Conservation (phyloP, 768 basidiomycete genomes). For the Podaxis carcinomalis region DNA sequence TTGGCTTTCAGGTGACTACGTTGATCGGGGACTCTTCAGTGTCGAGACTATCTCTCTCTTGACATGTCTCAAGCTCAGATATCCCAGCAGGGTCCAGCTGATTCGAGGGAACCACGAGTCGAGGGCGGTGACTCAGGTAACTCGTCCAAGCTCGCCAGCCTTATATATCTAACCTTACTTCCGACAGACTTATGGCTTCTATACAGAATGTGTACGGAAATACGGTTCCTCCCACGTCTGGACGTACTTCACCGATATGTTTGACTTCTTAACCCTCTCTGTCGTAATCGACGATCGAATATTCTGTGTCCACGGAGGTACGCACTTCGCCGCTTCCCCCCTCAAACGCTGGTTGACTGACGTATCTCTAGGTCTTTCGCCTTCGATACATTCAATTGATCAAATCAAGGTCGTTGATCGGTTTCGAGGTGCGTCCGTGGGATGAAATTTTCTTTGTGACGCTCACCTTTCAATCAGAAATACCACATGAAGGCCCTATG, state of each 20-base stretch:
- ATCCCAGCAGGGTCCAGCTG: slow-evolving; percentile 93
- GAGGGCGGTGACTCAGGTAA: slow-evolving; percentile 93
- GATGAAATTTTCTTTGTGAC: slow-evolving; percentile 15
- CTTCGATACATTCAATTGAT: slow-evolving; percentile 98
- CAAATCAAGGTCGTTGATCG: slow-evolving; percentile 99
- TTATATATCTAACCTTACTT: slow-evolving; percentile 24
- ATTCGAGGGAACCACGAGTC: slow-evolving; percentile 99
- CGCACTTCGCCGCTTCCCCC: slow-evolving; percentile 16
- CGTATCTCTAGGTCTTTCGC: slow-evolving; percentile 70
- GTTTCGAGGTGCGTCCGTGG: slow-evolving; percentile 69
- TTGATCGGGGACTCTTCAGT: slow-evolving; percentile 95
- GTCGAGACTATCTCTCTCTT: slow-evolving; percentile 98
- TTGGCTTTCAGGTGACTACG: slow-evolving; percentile 80
- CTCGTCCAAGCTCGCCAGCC: slow-evolving; percentile 28
- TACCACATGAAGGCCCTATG: slow-evolving; percentile 99
- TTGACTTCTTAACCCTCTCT: slow-evolving; percentile 95
- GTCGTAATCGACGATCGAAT: slow-evolving; percentile 99
- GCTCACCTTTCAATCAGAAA: slow-evolving; percentile 55
- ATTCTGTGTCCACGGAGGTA: slow-evolving; percentile 98
- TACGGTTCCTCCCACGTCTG: slow-evolving; percentile 95
- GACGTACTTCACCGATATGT: slow-evolving; percentile 99
- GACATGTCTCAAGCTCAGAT: slow-evolving; percentile 94
- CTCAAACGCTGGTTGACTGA: slow-evolving; percentile 14
- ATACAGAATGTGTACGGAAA: slow-evolving; percentile 96
- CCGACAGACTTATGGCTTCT: slow-evolving; percentile 93